Base-by-base conservation (phyloP, 208 protist species). In the Polymyxa betae region DNA sequence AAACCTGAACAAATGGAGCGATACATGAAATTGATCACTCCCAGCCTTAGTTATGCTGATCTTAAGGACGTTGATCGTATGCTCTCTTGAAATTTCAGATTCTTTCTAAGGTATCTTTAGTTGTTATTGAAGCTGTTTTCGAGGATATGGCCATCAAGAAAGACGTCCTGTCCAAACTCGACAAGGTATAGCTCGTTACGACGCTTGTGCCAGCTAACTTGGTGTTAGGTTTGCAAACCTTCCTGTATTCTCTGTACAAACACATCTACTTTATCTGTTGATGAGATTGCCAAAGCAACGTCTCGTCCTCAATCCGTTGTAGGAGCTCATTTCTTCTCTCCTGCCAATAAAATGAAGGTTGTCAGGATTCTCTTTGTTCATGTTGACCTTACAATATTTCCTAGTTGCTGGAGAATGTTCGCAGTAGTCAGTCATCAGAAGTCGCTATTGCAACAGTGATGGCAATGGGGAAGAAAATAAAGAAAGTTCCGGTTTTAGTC, bases 241-340 rank as follows among this genome's bases (percentile, higher is more conserved):
- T 88, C 38, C 41, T 92, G 72, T 45, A 91, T 94, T 45, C 91
- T 94, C 54, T 92, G 91, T 0, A 93, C 93, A 0, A 94, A 94
- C 92, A 94, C 93, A 1, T 93, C 92, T 0, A 93, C 92, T 5
- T 88, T 94, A 0, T 87, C 90, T 5, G 88, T 94, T 5, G 92
- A 54, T 40, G 32, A 93, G 43, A 93, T 94, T 90, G 93, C 91
- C 29, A 32, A 0, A 43, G 32, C 41, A 35, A 87, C 92, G 32
- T 88, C 89, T 46, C 89, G 82, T 0, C 92, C 91, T 0, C 60
- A 93, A 54, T 90, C 89, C n/a, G 88, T 94, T 16, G 91, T 94
- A 38, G 93, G 93, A 35, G 91, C 92, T 89, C 93, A 94, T 88
- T 94, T 93, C 89, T 94, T 94, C 89, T 92, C 93, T 64, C 93